Evolutionary conservation across 352 stramenopile species (phyloP), one percentile per base, ranked within the genome.

Genomic region (Pythium inflatum): DNA sequence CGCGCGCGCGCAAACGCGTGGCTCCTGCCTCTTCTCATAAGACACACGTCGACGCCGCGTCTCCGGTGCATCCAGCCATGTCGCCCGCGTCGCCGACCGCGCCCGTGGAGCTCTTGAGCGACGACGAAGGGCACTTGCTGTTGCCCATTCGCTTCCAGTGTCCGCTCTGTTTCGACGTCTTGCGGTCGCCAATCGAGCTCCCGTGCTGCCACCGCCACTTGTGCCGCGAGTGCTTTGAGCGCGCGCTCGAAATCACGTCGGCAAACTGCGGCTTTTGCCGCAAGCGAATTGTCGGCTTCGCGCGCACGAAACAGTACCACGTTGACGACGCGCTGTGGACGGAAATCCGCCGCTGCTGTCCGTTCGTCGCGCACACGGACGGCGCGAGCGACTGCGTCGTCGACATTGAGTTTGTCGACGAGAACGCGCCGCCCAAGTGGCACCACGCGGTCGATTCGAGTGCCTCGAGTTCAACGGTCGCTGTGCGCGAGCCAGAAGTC

Each of bases 221-320:
- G 56, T 94, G 87, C 62, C 73, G 75, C 50, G 82, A 81, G 58
- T 94, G 87, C 57, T 92, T 94, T 62, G 82, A 92, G 64, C 84
- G 85, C 40, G 78, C 78, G 24, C 65, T 94, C 43, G 82, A 89
- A 66, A 73, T 94, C 51, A 94, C 87, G 16, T 91, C 81, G 36
- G 81, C 84, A 51, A 91, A 90, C 72, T 94, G 87, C 68, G 84
- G 84, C 40, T 94, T 94, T 71, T 94, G 87, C 62, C 75, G 87
- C 33, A 87, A 87, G 50, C 84, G 87, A 30, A 80, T 94, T 41
- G 83, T 94, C 25, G 84, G 87, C 11, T 87, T 92, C 62, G 85
- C 85, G 12, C 80, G 87, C 30, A 91, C 83, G 60, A 91, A 92
- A 66, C 81, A 85, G 30, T 81, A 91, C 64, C 84, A 89, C 36